Conservation (phyloP, 352 stramenopile species). For the Pythium vanterpoolii region DNA sequence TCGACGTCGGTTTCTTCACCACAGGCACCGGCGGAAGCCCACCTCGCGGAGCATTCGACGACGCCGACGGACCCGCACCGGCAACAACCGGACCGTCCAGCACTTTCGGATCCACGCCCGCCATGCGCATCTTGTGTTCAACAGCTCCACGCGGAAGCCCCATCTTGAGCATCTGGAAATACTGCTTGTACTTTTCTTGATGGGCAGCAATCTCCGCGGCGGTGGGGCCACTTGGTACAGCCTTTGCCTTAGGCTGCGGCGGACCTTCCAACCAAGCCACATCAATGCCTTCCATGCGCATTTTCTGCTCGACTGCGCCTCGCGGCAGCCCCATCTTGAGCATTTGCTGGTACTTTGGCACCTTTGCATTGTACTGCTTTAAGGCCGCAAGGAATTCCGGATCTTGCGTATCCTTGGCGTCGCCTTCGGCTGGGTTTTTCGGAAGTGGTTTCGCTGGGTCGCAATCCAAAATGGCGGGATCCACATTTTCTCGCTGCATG, state of each 20-base stretch:
- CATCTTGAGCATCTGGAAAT: conserved; percentile 82
- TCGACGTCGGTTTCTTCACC: conserved; percentile 60
- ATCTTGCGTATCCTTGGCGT: conserved; percentile 37
- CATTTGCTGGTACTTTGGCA: conserved; percentile 75
- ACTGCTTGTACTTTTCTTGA: conserved; percentile 75
- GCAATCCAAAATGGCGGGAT: conserved; percentile 59
- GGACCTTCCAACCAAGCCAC: conserved; percentile 57
- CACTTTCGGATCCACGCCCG: conserved; percentile 59
- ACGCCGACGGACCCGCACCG: conserved; percentile 12
- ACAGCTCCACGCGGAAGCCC: conserved; percentile 71
- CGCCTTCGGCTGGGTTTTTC: conserved; percentile 4
- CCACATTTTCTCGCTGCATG: conserved; percentile 65
- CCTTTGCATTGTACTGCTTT: conserved; percentile 65
- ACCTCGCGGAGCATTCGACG: conserved; percentile 21
- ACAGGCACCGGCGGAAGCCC: conserved; percentile 6
- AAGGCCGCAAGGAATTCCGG: conserved; percentile 45
- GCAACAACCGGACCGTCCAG: conserved; percentile 50
- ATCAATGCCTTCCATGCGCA: conserved; percentile 77
- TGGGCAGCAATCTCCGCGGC: conserved; percentile 56
- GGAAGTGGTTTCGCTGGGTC: conserved; percentile 55
- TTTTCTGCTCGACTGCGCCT: conserved; percentile 77
- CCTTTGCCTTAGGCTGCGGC: conserved; percentile 39
- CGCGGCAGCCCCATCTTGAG: conserved; percentile 72
- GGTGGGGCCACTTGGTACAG: conserved; percentile 24
- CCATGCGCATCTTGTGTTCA: conserved; percentile 84